These are phyloP conservation scores for Peronospora belbahrii DNA, from an alignment of 352 stramenopile species.

Conservation along the genomic window DNA sequence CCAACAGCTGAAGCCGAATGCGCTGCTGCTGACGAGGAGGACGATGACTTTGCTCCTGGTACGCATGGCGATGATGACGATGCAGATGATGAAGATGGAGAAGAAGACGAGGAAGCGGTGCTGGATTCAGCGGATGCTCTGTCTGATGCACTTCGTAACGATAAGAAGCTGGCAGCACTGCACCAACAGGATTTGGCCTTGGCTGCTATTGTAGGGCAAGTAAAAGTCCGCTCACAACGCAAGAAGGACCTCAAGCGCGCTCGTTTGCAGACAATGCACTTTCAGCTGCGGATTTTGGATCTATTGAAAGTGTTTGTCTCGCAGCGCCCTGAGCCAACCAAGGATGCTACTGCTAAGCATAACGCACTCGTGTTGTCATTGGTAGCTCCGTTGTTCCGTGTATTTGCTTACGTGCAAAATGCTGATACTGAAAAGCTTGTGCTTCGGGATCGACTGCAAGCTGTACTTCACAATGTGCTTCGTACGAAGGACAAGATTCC, in stretches of 20 bases:
- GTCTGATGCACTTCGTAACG: constrained; percentile 54
- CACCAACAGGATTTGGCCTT: constrained; percentile 75
- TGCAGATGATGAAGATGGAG: constrained; percentile 29
- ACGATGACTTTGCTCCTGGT: constrained; percentile 40
- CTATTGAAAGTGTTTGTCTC: constrained; percentile 65
- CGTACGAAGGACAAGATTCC: constrained; percentile 42
- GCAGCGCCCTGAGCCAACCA: constrained; percentile 16
- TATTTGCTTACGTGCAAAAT: constrained; percentile 42
- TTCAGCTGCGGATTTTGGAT: constrained; percentile 79
- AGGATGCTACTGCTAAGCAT: constrained; percentile 16
- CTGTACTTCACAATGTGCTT: constrained; percentile 66
- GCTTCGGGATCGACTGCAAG: constrained; percentile 64
- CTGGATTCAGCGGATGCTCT: constrained; percentile 52
- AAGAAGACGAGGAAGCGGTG: constrained; percentile 49
- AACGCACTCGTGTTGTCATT: constrained; percentile 36
- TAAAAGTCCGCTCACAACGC: constrained; percentile 58
- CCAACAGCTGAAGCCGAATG: constrained; percentile 27
- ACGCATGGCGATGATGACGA: constrained; percentile 27
- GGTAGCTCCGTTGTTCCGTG: constrained; percentile 56
- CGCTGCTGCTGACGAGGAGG: constrained; percentile 27
- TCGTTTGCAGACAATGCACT: constrained; percentile 68
- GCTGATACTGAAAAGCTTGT: constrained; percentile 58
- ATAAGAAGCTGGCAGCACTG: constrained; percentile 55
- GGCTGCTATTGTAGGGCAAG: constrained; percentile 71
- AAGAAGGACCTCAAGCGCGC: constrained; percentile 72